Base-by-base conservation (phyloP, 2,329 filamentous ascomycete species). In the Scedosporium boydii region DNA sequence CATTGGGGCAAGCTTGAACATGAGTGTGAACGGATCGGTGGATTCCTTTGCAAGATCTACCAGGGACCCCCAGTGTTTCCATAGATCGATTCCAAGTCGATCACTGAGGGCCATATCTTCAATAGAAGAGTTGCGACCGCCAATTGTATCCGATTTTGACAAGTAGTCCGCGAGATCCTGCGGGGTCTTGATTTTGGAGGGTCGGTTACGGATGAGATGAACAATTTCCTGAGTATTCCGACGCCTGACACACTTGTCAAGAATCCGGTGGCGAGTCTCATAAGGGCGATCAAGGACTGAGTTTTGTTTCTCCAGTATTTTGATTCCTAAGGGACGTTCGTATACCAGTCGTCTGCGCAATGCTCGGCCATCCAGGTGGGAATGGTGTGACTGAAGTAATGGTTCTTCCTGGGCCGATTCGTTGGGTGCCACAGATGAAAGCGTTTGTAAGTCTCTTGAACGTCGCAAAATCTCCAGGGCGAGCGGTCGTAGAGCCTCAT, bases 401-500 rank as follows among this genome's bases (percentile, higher is more conserved):
- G 34, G 34, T 38, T 38, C 34, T 38, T 38, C 51, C 51, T 27
- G 14, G 12, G 21, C 23, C 27, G 4, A 29, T 51, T 38, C 26
- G 6, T 18, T 26, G 57, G 29, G 29, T n/a, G 29, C 51, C 14
- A 16, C 51, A 34, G 21, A 18, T 29, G 57, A 16, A 12, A 59
- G 76, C 58, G 3, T 42, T 16, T 42, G 65, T 63, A 0, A 78
- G 67, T 0, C 65, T 64, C 1, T 65, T 0, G 76, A 77, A 18
- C 73, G 71, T 0, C 34, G 41, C 0, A 72, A 21, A 10, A 79
- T 73, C 0, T 58, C 21, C 3, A 65, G 58, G 0, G 73, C 71
- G 0, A 75, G 62, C 4, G 67, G 65, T 3, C 69, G 67, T 14
- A 75, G 72, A 1, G 69, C 69, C 41, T 79, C 77, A 29, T 75